Base-by-base conservation (phyloP, 192 early-diverging fungal genomes). In the Phycomyces nitens region DNA sequence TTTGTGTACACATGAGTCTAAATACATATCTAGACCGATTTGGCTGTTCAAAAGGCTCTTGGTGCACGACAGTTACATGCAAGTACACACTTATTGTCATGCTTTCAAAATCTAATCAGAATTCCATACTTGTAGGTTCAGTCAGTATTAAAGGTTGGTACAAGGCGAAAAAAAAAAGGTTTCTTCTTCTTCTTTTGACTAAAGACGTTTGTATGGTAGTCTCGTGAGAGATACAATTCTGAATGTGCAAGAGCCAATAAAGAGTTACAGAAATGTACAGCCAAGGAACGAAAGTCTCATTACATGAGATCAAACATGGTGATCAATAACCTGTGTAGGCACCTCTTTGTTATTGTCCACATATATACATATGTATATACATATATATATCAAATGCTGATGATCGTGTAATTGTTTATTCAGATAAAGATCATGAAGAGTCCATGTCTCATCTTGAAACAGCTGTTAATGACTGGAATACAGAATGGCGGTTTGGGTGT, bases 371-470 rank as follows among this genome's bases (percentile, higher is more conserved):
- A 44, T 20, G 5, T 43, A 26, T 49, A 5, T 60, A 44, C 7
- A 10, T 6, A 42, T 56, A 1, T 16, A 56, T 34, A 20, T 14
- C 20, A 16, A 43, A n/a, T n/a, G n/a, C n/a, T n/a, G n/a, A n/a
- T 23, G 29, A 34, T 34, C 29, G 7, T 34, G 7, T 34, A 34
- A 34, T 7, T 34, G 3, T 5, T 34, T 34, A 34, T 34, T 20
- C 51, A 62, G 60, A 63, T n/a, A 63, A 54, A n/a, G 39, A 41
- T 18, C 52, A 63, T n/a, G 62, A 63, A 39, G 62, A 63, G 1
- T 49, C 62, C 5, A 29, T 63, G 21, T 14, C 29, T 4, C 23
- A 54, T 34, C 52, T 63, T 42, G n/a, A 26, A 40, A 24, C 7
- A 15, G 53, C 53, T 21, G 39, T 54, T 5, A 29, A 54, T 23